Evolutionary conservation across 495 filamentous ascomycete genomes (phyloP), one percentile per base, ranked within the genome.

Genomic region (Neurospora cerealis): DNA sequence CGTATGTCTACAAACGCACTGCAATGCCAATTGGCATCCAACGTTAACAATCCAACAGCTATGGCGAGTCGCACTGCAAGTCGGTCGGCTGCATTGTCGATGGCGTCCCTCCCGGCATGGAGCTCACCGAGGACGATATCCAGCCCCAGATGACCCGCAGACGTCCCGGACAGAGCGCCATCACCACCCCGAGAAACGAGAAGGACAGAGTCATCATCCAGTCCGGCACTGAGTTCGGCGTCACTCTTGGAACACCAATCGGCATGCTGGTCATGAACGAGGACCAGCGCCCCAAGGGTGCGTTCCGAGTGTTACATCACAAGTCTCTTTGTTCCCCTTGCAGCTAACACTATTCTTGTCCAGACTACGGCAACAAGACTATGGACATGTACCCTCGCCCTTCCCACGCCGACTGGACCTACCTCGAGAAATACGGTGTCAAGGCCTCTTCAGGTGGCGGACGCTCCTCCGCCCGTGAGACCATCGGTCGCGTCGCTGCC

Each of bases 381-480:
- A 99, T 98, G 90, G 93, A 98, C 81, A 81, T 89, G 54, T 97
- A 91, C 87, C 96, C 96, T 13, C 87, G 96, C 41, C 96, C 96
- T 11, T 93, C 91, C 80, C 96, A 99, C 82, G 96, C 96, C 71
- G 96, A 99, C 80, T 97, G 91, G 87, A 99, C 96, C 75, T 98
- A 98, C 82, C 88, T 97, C 69, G 91, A 95, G 85, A 99, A 99
- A 83, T 99, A 99, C 77, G 96, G 96, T 13, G 91, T 98, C 72
- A 96, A 97, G 86, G 94, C 96, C 7, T 93, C 90, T 82, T 94
- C 91, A 74, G 96, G 96, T 73, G 96, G 96, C 75, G 96, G 96
- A 36, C 89, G 96, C 75, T 96, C 93, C 82, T 94, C 91, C 80
- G 96, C 96, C 21, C 87, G 96, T 71, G 96, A 99, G 87, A 99